Base-by-base conservation (phyloP, 768 basidiomycete genomes). In the Rubroboletus satanas region DNA sequence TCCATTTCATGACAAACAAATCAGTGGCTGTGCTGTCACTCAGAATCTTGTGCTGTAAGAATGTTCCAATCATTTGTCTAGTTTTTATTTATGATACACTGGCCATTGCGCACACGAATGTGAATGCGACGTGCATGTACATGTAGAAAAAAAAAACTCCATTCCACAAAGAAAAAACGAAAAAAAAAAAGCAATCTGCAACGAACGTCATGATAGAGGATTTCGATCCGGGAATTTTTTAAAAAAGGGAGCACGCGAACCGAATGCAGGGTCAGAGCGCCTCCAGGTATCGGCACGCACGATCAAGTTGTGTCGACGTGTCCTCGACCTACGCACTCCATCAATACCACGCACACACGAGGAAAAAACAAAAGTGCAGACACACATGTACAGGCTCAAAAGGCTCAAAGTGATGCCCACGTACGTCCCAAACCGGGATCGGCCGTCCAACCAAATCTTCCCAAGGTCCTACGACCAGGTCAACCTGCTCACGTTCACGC, bases 341-440 rank as follows among this genome's bases (percentile, higher is more conserved):
- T 58, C 41, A 61, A 56, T 23, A 41, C 14, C 17, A 33, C 23
- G 0, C 26, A 41, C 18, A 4, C 9, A 18, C 8, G 6, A 32
- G 11, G 5, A 5, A 26, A 4, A 26, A 18, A 28, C 21, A 18
- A 39, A 7, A 28, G 14, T 4, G 38, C 32, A 15, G 21, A 66
- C 80, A 60, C 54, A 88, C 87, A 62, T 84, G 78, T 9, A 59
- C 55, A 9, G 67, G 55, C 44, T 77, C 71, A 63, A 89, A 88
- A 0, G 79, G 73, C 58, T 78, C 66, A 56, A 88, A 88, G 58
- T 89, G 87, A 64, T 88, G 68, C 0, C 87, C 87, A 0, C 85
- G 82, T 4, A 88, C 80, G 56, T 83, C 79, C 39, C 81, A 63
- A 2, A 79, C 71, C 37, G 75, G 72, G 1, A 86, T 53, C 7